Evolutionary conservation across 352 stramenopile species (phyloP), one percentile per base, ranked within the genome.

Genomic region (Phytophthora syringae): DNA sequence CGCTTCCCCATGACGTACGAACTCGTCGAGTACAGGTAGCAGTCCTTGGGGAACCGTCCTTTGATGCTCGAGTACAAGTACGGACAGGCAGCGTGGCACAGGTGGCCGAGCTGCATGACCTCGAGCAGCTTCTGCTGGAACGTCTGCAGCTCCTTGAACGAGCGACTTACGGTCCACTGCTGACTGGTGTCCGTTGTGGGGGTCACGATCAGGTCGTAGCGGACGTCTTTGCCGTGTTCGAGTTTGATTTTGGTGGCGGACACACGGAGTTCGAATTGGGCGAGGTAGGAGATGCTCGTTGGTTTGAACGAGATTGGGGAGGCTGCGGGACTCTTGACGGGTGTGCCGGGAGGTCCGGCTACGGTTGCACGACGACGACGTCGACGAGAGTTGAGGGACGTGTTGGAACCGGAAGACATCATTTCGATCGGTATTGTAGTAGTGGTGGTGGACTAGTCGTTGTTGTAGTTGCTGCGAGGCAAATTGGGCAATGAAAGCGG

Each of bases 31-130:
- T 50, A 63, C 30, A 89, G 18, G 39, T 82, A 87, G 32, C 74
- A 76, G 20, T 89, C 69, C 1, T 81, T 79, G 0, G 82, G 82
- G 66, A 93, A 92, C 25, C 85, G 77, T 20, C 82, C 78, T 20
- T 81, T 84, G 28, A 79, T 60, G 52, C 72, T 86, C 73, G 85
- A 85, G 70, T 86, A 93, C 28, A 89, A 60, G 65, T 80, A 91
- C 22, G 78, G 76, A 48, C 80, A 89, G 25, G 60, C 55, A 25
- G 70, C 80, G 25, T 76, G 60, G 44, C 80, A 91, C 9, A 77
- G 63, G 60, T 89, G 80, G 28, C 80, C 82, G 55, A 86, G 80
- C 21, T 86, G 68, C 48, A 91, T 72, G 27, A 61, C 76, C 5
- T 53, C 40, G 5, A 84, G 52, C 20, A 80, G 24, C 1, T 52